Evolutionary conservation across 192 early-diverging fungal species (phyloP).

Genomic region (Dimargaris cristalligena): DNA sequence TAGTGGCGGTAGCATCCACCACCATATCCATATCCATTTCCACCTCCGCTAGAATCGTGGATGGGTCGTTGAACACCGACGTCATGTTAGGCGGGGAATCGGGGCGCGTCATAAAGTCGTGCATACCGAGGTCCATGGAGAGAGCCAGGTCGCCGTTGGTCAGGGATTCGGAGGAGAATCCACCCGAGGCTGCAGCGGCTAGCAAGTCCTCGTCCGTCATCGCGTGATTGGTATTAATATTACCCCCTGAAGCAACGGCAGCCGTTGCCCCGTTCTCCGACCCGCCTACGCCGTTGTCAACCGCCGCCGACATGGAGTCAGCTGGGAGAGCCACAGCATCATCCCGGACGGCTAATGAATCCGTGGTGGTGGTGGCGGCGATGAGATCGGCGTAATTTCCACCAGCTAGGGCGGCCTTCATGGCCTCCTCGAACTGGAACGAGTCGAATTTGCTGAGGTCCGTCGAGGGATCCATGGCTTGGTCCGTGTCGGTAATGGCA

Average conservation of each 20-base stretch:
- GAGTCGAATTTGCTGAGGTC: slow-evolving; percentile 15
- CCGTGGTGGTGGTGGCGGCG: not conserved
- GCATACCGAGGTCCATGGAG: too few relatives aligned
- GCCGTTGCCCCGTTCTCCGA: not conserved
- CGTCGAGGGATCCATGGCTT: not conserved
- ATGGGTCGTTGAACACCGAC: too few relatives aligned
- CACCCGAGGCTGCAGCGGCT: too few relatives aligned
- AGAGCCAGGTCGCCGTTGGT: too few relatives aligned
- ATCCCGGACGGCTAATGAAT: slow-evolving; percentile 1
- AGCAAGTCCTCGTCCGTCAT: not conserved
- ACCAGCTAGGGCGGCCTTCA: slow-evolving; percentile 1
- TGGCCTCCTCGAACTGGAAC: slow-evolving; percentile 14
- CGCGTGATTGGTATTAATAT: not conserved
- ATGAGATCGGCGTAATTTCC: not conserved
- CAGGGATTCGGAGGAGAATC: too few relatives aligned
- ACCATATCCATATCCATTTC: not conserved
- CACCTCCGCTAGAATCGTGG: not conserved
- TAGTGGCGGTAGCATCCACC: not conserved
- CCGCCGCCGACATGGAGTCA: slow-evolving; percentile 13
- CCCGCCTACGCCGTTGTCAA: too few relatives aligned
- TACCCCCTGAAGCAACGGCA: not conserved
- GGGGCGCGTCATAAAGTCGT: not conserved
- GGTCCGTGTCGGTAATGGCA: slow-evolving; percentile 11
- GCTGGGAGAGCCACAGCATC: slow-evolving; percentile 18
- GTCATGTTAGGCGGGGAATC: not conserved